Evolutionary conservation across 306 rosid species (phyloP).

Genomic region (Castanopsis chinensis): DNA sequence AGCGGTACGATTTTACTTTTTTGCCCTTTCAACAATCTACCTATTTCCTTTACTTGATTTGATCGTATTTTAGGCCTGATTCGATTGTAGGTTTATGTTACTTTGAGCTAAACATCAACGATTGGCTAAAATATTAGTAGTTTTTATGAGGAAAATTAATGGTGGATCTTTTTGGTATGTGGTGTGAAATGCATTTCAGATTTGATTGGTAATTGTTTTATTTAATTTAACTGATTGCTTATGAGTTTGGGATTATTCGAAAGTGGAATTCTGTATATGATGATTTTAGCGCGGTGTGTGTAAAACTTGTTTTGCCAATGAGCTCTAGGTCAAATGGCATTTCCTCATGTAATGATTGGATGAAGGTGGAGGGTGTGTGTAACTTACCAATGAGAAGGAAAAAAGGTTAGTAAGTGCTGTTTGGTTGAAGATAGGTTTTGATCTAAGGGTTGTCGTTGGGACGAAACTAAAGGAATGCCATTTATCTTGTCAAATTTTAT

Average conservation of each 20-base stretch:
- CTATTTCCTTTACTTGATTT: not conserved
- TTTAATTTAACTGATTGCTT: not conserved
- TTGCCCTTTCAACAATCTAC: not conserved
- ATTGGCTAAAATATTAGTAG: not conserved
- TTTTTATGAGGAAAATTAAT: not conserved
- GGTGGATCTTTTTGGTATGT: not conserved
- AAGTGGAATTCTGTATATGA: not conserved
- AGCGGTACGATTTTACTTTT: constrained; percentile 62
- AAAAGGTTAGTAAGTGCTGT: not conserved
- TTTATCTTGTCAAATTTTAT: not conserved
- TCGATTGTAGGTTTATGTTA: not conserved
- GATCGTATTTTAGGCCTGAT: not conserved
- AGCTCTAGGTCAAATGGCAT: too few species aligned
- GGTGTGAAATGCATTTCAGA: not conserved
- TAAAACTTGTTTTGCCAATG: too few species aligned
- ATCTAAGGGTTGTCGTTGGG: not conserved
- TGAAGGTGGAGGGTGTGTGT: too few species aligned
- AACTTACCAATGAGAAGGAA: too few species aligned
- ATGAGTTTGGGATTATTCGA: not conserved
- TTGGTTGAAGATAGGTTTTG: not conserved
- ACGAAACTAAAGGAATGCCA: not conserved
- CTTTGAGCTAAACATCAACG: not conserved
- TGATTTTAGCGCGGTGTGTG: not conserved
- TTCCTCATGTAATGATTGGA: too few species aligned
- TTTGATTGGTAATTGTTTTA: not conserved